phyloP scores from a whole-genome alignment of 2,329 filamentous ascomycete species.

The Rugonectria rugulosa region DNA sequence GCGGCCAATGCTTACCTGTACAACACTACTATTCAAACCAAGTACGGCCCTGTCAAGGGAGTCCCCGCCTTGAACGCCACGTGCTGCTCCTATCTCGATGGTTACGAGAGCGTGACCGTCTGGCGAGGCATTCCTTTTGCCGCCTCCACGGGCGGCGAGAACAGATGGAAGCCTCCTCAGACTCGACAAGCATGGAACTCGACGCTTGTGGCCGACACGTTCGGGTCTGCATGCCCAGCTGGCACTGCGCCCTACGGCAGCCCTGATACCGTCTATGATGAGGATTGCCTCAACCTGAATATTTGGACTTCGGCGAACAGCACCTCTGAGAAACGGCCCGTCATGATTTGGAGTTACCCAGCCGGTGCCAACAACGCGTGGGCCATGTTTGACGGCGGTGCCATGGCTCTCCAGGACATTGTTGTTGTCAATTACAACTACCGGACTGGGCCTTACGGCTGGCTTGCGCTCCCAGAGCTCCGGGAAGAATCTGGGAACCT shows the following conservation, averaged over 20 bases:
- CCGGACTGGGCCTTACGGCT: not conserved
- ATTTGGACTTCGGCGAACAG: constrained; percentile 37
- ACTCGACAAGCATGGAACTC: not conserved
- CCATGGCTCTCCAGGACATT: constrained; percentile 1
- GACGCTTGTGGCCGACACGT: not conserved
- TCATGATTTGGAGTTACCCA: constrained; percentile 1
- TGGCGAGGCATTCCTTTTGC: constrained; percentile 7
- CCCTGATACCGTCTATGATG: constrained; percentile 20
- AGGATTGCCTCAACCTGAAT: constrained; percentile 46
- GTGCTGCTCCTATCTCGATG: not conserved
- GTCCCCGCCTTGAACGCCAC: not conserved
- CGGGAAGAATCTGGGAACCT: not conserved
- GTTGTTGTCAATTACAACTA: constrained; percentile 10
- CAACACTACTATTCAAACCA: not conserved
- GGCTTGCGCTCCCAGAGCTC: constrained; percentile 4
- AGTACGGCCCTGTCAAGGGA: not conserved
- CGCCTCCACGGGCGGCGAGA: not conserved
- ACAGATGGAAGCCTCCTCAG: constrained; percentile 2
- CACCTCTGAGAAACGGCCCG: not conserved
- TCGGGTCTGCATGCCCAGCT: not conserved
- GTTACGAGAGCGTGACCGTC: not conserved
- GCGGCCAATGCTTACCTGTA: not conserved
- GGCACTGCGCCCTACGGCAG: not conserved
- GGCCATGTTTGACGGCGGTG: not conserved
- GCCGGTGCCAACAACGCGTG: not conserved